Evolutionary conservation across 495 filamentous ascomycete species (phyloP), one percentile per base, ranked within the genome.

Genomic region (Podospora australis): DNA sequence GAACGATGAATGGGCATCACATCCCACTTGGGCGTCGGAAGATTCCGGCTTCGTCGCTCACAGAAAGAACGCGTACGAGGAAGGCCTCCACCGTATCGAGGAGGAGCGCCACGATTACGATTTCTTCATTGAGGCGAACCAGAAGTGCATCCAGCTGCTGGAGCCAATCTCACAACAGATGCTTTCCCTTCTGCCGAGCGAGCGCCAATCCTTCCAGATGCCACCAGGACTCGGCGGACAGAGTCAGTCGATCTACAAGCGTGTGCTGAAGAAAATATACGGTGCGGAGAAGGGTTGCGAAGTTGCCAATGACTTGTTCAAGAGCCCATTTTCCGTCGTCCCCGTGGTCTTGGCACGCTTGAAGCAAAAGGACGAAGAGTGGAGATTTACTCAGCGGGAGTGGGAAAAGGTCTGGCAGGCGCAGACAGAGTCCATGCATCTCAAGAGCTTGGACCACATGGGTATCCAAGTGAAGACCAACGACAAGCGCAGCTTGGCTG

Each of bases 361-460:
- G 47, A 96, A 96, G 69, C 83, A 89, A 55, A 95, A 95, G 55
- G 84, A 89, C 30, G 92, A 97, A 63, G 89, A 96, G 58, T 99
- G 94, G 94, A 88, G 94, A 53, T 87, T 90, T 32, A 87, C 87
- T 24, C 89, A 87, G 77, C 87, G 92, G 20, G 94, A 97, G 61
- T 99, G 94, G 94, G 89, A 97, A 67, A 97, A 96, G 64, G 87
- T 97, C 19, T 99, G 94, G 94, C 88, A 90, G 47, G 82, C 84
- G 47, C 92, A 96, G 65, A 96, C 90, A 35, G 82, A 90, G 53
- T 78, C 83, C 51, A 87, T 90, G 62, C 96, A 95, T 67, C 90
- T 90, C 73, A 89, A 84, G 68, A 95, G 89, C 67, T 78, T 99
- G 40, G 94, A 99, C 53, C 94, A 97, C 58, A 91, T 95, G 74